Evolutionary conservation across 345 rosid genomes (phyloP), one percentile per base, ranked within the genome.

Genomic region (Dimocarpus longan): DNA sequence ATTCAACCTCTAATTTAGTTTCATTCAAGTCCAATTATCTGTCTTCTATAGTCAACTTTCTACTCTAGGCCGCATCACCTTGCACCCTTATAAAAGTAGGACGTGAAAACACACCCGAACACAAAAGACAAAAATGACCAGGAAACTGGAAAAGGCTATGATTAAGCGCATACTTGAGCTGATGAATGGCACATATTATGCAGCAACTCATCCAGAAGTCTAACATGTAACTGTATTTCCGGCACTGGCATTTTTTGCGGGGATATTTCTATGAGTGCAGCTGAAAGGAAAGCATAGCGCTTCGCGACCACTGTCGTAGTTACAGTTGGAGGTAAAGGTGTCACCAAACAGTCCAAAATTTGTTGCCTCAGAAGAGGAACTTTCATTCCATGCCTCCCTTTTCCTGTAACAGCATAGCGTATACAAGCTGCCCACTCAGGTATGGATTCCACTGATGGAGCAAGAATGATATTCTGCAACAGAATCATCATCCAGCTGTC

Each of bases 341-440:
- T 81, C 78, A 86, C 89, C 84, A 96, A 86, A 80, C 97, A 93
- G 56, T 94, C 93, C 86, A 96, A 88, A 85, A 96, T 89, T 65
- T 88, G 84, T 76, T 90, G 89, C 87, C 99, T 90, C 82, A 96
- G 76, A 83, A 89, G 79, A 76, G 99, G 98, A 85, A 86, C 87
- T 83, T 83, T 85, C 19, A 93, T 89, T 78, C 99, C 99, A 80
- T 85, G 81, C 85, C 94, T 96, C 74, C 99, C 98, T 86, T 96
- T 96, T 80, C 99, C 99, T 2, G 98, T 96, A 81, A 94, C 99
- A 70, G 99, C 97, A 85, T 96, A 96, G 76, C 99, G 97, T 86
- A 96, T 86, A 78, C 99, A 96, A 77, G 97, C 90, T 78, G 97
- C 95, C 99, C 99, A 96, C 85, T 96, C 98, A 46, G 98, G 98